phyloP scores from a whole-genome alignment of 805 yeast species.

The Yarrowia hollandica region DNA sequence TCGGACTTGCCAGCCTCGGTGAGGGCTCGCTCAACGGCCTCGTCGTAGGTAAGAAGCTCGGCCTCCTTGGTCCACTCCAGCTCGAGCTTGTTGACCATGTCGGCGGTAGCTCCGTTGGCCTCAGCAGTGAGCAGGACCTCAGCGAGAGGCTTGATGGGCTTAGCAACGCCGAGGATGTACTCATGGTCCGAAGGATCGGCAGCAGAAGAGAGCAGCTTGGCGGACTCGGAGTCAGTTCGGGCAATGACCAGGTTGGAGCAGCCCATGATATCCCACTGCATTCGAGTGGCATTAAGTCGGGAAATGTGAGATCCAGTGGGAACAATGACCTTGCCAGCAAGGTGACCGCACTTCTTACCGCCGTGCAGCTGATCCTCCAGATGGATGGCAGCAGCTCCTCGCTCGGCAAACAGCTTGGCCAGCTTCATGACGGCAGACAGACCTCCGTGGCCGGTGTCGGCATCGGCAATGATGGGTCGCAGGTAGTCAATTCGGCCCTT shows the following conservation, averaged over 20 bases:
- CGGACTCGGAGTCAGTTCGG: conserved; percentile 60
- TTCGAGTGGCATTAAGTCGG: conserved; percentile 56
- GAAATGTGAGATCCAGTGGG: conserved; percentile 59
- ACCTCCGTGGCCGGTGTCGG: conserved; percentile 69
- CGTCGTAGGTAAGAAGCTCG: conserved; percentile 50
- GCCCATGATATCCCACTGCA: conserved; percentile 68
- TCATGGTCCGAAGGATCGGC: conserved; percentile 61
- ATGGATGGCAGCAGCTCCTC: conserved; percentile 67
- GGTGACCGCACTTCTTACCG: conserved; percentile 65
- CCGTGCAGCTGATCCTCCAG: conserved; percentile 66
- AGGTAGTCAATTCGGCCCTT: conserved; percentile 50
- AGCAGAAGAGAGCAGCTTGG: conserved; percentile 51
- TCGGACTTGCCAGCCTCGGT: conserved; percentile 39
- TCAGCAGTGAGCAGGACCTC: conserved; percentile 50
- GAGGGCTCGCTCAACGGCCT: conserved; percentile 48
- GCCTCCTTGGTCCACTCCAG: conserved; percentile 49
- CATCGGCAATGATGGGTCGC: conserved; percentile 66
- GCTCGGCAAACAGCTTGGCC: conserved; percentile 65
- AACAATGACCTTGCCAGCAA: conserved; percentile 61
- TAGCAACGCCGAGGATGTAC: conserved; percentile 52
- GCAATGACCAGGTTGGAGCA: conserved; percentile 59
- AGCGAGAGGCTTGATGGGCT: conserved; percentile 47
- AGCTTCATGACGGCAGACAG: conserved; percentile 61
- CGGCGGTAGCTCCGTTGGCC: conserved; percentile 42
- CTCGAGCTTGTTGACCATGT: conserved; percentile 46